A percentile compares a stretch with the other conserved stretches of the same genome.
Evolutionary conservation across 83 land plant genomes (phyloP).

Genomic region (Thuja plicata): DNA sequence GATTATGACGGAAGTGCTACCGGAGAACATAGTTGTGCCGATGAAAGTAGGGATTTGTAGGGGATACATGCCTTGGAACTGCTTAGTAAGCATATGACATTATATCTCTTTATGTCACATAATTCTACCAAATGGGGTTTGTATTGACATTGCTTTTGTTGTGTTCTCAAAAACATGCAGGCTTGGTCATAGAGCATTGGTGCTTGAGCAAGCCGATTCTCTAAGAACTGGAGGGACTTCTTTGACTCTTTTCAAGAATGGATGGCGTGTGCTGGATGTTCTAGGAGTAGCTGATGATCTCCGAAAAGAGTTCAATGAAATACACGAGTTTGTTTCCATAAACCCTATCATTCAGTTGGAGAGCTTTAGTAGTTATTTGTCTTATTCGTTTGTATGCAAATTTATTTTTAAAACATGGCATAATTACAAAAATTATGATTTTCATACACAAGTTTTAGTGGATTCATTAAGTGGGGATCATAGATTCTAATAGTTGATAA

Average conservation of each 20-base stretch:
- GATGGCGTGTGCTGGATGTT: conserved; percentile 68
- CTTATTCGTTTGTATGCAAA: neutral
- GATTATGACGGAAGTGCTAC: neutral
- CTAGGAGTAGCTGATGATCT: conserved; percentile 66
- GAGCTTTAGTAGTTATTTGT: neutral
- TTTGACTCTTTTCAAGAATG: conserved; percentile 72
- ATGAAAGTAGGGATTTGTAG: no score
- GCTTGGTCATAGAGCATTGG: conserved; percentile 60
- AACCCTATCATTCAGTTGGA: neutral
- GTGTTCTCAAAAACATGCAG: conserved; percentile 24
- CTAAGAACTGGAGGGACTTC: conserved; percentile 79
- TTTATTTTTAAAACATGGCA: neutral
- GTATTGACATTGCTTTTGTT: neutral
- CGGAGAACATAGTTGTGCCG: no score
- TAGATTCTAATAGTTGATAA: neutral
- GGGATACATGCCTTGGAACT: neutral
- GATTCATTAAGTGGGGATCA: neutral
- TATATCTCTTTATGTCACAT: neutral
- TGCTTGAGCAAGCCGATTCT: conserved; percentile 66
- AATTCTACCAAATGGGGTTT: neutral
- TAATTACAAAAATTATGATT: neutral
- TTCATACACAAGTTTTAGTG: neutral
- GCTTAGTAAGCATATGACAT: neutral
- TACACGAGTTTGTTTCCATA: conserved; percentile 50
- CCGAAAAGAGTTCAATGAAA: conserved; percentile 41